Evolutionary conservation across 257 asterid species (phyloP), one percentile per base, ranked within the genome.

Genomic region (Knoxia roxburghii): DNA sequence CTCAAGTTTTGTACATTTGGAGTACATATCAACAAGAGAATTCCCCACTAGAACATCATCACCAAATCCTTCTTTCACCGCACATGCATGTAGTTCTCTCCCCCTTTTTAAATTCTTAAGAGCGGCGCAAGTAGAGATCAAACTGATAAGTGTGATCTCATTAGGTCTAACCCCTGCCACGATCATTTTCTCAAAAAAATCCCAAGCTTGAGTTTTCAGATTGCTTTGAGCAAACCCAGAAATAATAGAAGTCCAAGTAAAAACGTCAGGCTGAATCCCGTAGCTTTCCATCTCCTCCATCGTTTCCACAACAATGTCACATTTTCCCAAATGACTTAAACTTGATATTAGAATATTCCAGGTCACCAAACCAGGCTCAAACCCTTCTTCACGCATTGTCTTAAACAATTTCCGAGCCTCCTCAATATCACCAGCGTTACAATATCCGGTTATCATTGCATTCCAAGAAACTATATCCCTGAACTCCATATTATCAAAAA

Each of bases 401-500:
- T 76, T 78, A 40, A 86, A 80, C 73, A 83, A 76, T 68, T 73
- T 68, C 49, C 45, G 74, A 0, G 91, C 96, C 82, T 84, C 85
- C 26, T 51, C 55, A 68, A 82, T 29, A 11, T 83, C 75, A 7
- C 93, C 93, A 26, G 68, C 76, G 27, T 64, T 82, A 68, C 92
- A 84, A 72, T 80, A 82, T 15, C 95, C 95, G 26, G 85, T 77
- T n/a, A 90, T 81, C 40, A 86, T 67, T 0, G 96, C 75, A 79
- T 90, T 88, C 95, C 97, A 88, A 61, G 96, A 83, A 26, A 88
- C 93, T 54, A 68, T 65, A 67, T 90, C 95, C 24, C 74, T 85
- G 64, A 61, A 75, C 40, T 67, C 74, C 89, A 85, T 83, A 62
- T 80, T 73, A 39, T 72, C 75, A 60, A 90, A 86, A 54, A 83